These are phyloP conservation scores for Trichocladium uniseriatum DNA, from an alignment of 495 filamentous ascomycete species.

Conservation along the genomic window DNA sequence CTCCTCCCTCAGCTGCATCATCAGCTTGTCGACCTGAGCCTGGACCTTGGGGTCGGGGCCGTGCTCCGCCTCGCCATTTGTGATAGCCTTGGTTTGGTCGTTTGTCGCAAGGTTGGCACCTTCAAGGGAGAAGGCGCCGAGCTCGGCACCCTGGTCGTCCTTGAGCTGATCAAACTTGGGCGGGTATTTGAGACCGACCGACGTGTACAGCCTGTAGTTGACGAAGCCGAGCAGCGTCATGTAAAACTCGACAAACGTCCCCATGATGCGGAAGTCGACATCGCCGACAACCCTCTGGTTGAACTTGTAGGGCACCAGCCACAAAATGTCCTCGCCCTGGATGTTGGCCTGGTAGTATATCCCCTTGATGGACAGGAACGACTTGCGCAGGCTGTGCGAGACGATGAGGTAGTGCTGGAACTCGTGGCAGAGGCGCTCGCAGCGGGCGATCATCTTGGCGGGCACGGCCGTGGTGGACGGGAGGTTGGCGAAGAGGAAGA, in stretches of 20 bases:
- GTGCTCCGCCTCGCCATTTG: constrained; percentile 38
- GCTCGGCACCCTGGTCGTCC: constrained; percentile 81
- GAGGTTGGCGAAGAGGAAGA: constrained; percentile 96
- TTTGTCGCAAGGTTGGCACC: constrained; percentile 49
- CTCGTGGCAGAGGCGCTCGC: constrained; percentile 82
- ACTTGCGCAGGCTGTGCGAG: constrained; percentile 82
- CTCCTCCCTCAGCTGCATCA: constrained; percentile 41
- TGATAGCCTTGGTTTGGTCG: constrained; percentile 42
- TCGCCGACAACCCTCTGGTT: constrained; percentile 87
- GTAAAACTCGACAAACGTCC: constrained; percentile 97
- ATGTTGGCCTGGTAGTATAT: constrained; percentile 99
- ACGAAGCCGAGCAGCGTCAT: constrained; percentile 91
- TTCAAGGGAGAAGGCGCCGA: constrained; percentile 85
- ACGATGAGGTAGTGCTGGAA: constrained; percentile 96
- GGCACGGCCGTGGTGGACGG: constrained; percentile 79
- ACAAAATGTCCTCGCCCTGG: constrained; percentile 94
- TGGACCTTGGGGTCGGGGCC: constrained; percentile 44
- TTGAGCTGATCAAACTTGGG: constrained; percentile 82
- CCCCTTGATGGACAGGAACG: constrained; percentile 96
- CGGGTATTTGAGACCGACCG: constrained; percentile 83
- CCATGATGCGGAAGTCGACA: constrained; percentile 97
- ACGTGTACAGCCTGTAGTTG: constrained; percentile 88
- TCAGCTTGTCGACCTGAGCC: constrained; percentile 46
- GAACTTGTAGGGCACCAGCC: constrained; percentile 95
- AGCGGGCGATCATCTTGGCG: constrained; percentile 84